Conservation (phyloP, 140 eudicot genomes). For the Anethum foeniculum region DNA sequence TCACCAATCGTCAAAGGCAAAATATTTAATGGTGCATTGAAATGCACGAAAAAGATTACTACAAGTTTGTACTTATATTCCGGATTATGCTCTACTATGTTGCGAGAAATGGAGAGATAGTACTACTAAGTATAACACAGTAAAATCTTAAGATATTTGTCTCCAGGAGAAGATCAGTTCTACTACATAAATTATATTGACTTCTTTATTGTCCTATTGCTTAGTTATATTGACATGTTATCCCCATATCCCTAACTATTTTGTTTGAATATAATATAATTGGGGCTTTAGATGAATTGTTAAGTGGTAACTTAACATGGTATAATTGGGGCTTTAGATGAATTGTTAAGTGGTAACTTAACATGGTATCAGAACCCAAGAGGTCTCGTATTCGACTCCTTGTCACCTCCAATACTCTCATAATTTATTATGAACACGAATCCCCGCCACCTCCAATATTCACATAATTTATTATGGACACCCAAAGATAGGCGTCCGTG, state of each 20-base stretch:
- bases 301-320: too few relatives aligned
- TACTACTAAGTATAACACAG: not conserved
- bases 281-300: too few relatives aligned
- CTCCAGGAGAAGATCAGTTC: not conserved
- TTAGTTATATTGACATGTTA: not conserved
- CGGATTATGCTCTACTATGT: not conserved
- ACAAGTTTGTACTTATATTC: not conserved
- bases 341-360: too few relatives aligned
- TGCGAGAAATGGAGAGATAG: not conserved
- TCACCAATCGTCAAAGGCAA: not conserved
- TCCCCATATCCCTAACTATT: not conserved
- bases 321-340: too few relatives aligned
- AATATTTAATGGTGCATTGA: not conserved
- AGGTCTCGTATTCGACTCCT: too few relatives aligned
- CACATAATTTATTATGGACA: too few relatives aligned
- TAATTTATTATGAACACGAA: too few relatives aligned
- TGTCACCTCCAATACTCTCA: too few relatives aligned
- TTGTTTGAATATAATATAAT: too few relatives aligned
- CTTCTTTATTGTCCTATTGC: not conserved
- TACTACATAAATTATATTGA: not conserved
- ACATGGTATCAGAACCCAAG: too few relatives aligned
- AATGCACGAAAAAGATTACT: not conserved
- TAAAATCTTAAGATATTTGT: not conserved
- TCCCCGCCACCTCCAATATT: too few relatives aligned
- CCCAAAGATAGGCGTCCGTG: too few relatives aligned